Conservation (phyloP, 2,329 filamentous ascomycete species). For the Aureobasidium sp. region DNA sequence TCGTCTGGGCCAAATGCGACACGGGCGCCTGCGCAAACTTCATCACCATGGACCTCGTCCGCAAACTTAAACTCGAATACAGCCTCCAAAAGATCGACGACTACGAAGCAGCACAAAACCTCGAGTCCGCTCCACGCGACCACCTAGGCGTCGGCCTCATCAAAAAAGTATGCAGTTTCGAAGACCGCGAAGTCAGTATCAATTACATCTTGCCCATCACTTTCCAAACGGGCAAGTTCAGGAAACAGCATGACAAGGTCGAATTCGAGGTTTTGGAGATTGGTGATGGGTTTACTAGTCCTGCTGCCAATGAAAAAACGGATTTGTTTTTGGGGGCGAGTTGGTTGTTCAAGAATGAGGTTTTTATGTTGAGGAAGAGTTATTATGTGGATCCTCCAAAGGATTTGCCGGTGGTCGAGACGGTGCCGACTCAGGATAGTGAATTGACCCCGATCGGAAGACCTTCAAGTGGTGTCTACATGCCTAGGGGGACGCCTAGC, state of each 20-base stretch:
- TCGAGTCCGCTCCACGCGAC: neutral
- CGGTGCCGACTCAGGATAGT: neutral
- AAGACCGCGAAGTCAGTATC: constrained; percentile 4
- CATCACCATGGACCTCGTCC: constrained; percentile 18
- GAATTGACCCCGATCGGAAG: constrained; percentile 12
- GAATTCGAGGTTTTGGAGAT: constrained; percentile 37
- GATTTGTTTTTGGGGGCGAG: constrained; percentile 11
- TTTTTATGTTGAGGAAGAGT: constrained; percentile 14
- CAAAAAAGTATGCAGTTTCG: constrained; percentile 11
- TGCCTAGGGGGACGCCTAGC: neutral
- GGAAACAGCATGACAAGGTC: constrained; percentile 57
- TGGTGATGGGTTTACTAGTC: constrained; percentile 4
- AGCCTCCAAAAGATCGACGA: neutral
- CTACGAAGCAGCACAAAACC: neutral
- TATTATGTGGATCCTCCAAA: constrained; percentile 14
- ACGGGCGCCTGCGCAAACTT: constrained; percentile 22
- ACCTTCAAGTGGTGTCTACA: neutral
- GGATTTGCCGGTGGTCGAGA: constrained; percentile 2
- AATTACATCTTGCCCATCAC: neutral
- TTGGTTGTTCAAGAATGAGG: constrained; percentile 13
- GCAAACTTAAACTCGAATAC: constrained; percentile 12
- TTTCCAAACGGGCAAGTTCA: constrained; percentile 45
- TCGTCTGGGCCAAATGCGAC: constrained; percentile 23
- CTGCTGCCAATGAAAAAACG: constrained; percentile 8
- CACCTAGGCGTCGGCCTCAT: constrained; percentile 8